Evolutionary conservation across 768 basidiomycete species (phyloP), one percentile per base, ranked within the genome.

Genomic region (Mycena epipterygia): DNA sequence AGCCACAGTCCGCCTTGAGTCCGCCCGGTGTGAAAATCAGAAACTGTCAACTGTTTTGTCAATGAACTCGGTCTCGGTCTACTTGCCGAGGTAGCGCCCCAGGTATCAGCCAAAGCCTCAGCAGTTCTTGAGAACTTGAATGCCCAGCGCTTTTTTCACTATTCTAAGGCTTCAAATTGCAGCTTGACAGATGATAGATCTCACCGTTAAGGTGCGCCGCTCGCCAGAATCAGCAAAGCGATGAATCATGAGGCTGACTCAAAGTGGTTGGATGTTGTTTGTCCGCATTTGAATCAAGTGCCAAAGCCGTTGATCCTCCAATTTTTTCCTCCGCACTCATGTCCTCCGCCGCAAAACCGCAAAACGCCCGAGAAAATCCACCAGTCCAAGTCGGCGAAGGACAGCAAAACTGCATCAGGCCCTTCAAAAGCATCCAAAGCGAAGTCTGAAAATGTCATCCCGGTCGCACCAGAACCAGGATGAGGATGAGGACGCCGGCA

Each of bases 401-500:
- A 63, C 13, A 37, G 30, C 6, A 64, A 64, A 46, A 29, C 62
- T 8, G 27, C 51, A 3, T 37, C 72, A 11, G 68, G 68, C 4
- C 68, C 72, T 30, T 70, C 68, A 44, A 73, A 73, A 51, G 13
- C 64, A 5, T 25, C 64, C 32, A 67, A 68, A 41, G 16, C 51
- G 49, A 58, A 63, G 14, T 55, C 55, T 6, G 25, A 63, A 61
- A 51, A 67, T 29, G 55, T 66, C 33, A 56, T 65, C 21, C 57
- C 66, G 1, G 44, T 67, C 19, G 35, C 62, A 29, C 32, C 32
- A 49, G 68, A 68, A 49, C 42, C 56, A 2, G 7, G 62, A 72
- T 13, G 75, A 75, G 5, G 74, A 74, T 25, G 73, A 73, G n/a
- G n/a, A n/a, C n/a, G n/a, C n/a, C n/a, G 67, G 63, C n/a, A 72